Evolutionary conservation across 768 basidiomycete species (phyloP).

Genomic region (Rhizopogon salebrosus): DNA sequence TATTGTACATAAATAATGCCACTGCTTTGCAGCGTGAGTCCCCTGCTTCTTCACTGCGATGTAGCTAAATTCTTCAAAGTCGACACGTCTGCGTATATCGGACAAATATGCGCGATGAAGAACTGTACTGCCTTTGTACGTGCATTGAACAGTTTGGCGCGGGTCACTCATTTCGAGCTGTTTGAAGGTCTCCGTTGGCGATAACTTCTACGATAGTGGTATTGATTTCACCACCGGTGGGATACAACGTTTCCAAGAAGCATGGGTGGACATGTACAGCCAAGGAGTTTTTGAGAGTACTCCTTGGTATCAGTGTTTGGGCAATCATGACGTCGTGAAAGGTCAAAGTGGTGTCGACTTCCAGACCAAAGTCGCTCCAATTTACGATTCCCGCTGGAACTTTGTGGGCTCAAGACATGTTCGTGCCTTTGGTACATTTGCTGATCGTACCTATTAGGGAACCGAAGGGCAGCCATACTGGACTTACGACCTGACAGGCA

Average conservation of each 20-base stretch:
- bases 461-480: background rate
- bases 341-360: background rate
- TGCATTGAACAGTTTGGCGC: too few species aligned
- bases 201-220: background rate
- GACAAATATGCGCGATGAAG: background rate
- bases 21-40: background rate
- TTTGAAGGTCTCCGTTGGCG: background rate
- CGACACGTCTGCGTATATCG: background rate
- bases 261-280: background rate
- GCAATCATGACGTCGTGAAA: background rate
- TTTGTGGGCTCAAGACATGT: background rate
- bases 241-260: background rate
- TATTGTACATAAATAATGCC: background rate
- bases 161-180: background rate
- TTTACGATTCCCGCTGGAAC: background rate
- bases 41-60: too few species aligned
- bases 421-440: background rate
- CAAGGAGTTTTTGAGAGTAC: background rate
- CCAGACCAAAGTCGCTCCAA: background rate
- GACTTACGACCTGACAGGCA: background rate
- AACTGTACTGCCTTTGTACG: background rate
- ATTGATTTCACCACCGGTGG: background rate
- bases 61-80: background rate
- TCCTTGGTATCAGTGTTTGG: slow-evolving; percentile 1
- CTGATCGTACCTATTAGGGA: background rate